A percentile compares a stretch with the other conserved stretches of the same genome.
These are phyloP conservation scores for Suhomyces faveliae DNA, from an alignment of 805 yeast species.

Conservation along the genomic window DNA sequence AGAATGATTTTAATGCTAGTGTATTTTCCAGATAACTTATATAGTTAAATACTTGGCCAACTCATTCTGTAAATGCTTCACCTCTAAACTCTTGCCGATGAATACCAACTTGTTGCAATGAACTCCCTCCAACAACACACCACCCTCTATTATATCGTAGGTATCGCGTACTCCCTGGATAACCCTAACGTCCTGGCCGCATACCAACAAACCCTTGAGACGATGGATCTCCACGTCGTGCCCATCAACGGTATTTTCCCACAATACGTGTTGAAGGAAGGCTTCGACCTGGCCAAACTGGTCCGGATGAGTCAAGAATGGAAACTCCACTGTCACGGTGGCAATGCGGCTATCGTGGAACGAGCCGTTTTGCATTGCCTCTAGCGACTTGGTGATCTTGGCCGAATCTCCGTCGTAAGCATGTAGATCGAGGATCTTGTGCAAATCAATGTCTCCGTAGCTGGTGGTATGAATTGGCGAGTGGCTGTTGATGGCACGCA, in stretches of 20 bases:
- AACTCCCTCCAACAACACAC: constrained; percentile 34
- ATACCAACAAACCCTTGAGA: constrained; percentile 69
- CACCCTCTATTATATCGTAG: constrained; percentile 67
- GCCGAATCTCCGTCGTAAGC: constrained; percentile 56
- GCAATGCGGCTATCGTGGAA: constrained; percentile 41
- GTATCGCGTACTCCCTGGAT: constrained; percentile 93
- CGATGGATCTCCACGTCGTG: constrained; percentile 69
- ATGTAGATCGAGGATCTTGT: constrained; percentile 68
- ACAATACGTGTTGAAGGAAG: constrained; percentile 68
- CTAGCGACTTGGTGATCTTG: constrained; percentile 18
- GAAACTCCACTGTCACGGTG: constrained; percentile 43
- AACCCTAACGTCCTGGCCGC: constrained; percentile 48
- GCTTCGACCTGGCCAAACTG: constrained; percentile 51
- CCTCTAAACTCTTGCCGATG: constrained; percentile 64
- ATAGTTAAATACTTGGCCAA: constrained; percentile 16
- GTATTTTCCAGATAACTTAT: not conserved
- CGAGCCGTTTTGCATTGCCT: constrained; percentile 10
- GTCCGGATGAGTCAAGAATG: constrained; percentile 32
- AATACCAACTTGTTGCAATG: constrained; percentile 60
- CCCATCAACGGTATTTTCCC: constrained; percentile 59
- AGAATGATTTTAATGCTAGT: no score
- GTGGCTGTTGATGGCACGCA: constrained; percentile 59
- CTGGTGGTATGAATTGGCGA: constrained; percentile 67
- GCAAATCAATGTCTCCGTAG: constrained; percentile 73
- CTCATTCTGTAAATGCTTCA: constrained; percentile 33